Percentiles rank a stretch among this genome's conserved stretches.
Evolutionary conservation across 148 eudicot species (phyloP).

Genomic region (Arctostaphylos glauca): DNA sequence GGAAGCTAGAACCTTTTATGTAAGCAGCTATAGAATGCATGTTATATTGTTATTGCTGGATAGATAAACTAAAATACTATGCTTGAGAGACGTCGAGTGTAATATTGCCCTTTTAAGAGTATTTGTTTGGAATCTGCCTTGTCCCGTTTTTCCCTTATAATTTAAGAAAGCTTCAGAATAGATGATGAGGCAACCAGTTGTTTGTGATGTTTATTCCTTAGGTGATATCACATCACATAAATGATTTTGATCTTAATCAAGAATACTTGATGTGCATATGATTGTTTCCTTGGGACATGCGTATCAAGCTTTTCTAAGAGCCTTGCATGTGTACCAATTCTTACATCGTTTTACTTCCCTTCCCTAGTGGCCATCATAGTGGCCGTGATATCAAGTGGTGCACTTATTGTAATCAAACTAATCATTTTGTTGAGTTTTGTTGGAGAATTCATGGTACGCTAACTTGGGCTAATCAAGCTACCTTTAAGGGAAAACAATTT

Average conservation of each 20-base stretch:
- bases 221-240: background rate
- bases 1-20: background rate
- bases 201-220: conserved; percentile 3
- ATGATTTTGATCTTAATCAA: background rate
- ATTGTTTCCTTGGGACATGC: background rate
- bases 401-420: no score
- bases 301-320: background rate
- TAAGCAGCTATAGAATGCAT: background rate
- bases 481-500: no score
- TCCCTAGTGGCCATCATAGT: no score
- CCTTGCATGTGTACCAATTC: background rate
- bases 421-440: no score
- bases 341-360: background rate
- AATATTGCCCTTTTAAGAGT: background rate
- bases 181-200: background rate
- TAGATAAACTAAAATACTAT: background rate
- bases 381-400: no score
- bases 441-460: no score
- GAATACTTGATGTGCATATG: background rate
- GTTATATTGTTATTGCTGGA: background rate
- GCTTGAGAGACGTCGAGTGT: background rate
- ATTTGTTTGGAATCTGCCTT: background rate
- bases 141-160: background rate
- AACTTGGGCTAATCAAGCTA: no score
- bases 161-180: background rate